Evolutionary conservation across 1,139 yeast genomes (phyloP), one percentile per base, ranked within the genome.

Genomic region (Taphrina deformans): DNA sequence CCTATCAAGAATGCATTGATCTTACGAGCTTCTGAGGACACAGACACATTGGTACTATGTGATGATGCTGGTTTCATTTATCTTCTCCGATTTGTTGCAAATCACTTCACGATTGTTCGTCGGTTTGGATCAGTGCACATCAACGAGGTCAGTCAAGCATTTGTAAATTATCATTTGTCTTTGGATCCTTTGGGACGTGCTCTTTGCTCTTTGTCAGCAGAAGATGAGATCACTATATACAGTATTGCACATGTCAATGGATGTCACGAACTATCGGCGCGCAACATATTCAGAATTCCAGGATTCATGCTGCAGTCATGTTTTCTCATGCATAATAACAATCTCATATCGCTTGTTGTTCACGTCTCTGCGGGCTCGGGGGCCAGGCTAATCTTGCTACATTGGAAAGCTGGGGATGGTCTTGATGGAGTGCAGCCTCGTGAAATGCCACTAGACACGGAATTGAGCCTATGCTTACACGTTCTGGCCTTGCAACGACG

Each of bases 171-270:
- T 7, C 33, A 53, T 1, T n/a, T 53, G 7, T 29, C 33, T 12
- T 3, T 26, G 18, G 58, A 53, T 38, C 46, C 45, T 6, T 21
- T 4, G 31, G 45, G 58, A 18, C 58, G 58, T 21, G 48, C 48
- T 35, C 45, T 53, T n/a, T 35, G 45, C 24, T 23, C 48, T 2
- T 12, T 40, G 18, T 29, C 58, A 4, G 4, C 29, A 12, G 35
- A 53, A 16, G 58, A 27, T 35, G 58, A 51, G 26, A 21, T 51
- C 41, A 51, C 55, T 6, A 14, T 51, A 9, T 51, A 31, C 41
- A 51, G 27, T 31, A 9, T 51, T 14, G 10, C 31, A 10, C 9
- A 2, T 12, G 29, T 14, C 27, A 33, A 9, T 3, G 44, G 18
- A 7, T 10, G 27, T n/a, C 18, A 23, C 12, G 55, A 51, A 7